Percentiles rank a stretch among this genome's conserved stretches.
These are phyloP conservation scores for Colletotrichum sp. DNA, from an alignment of 2,329 filamentous ascomycete genomes.

Conservation along the genomic window DNA sequence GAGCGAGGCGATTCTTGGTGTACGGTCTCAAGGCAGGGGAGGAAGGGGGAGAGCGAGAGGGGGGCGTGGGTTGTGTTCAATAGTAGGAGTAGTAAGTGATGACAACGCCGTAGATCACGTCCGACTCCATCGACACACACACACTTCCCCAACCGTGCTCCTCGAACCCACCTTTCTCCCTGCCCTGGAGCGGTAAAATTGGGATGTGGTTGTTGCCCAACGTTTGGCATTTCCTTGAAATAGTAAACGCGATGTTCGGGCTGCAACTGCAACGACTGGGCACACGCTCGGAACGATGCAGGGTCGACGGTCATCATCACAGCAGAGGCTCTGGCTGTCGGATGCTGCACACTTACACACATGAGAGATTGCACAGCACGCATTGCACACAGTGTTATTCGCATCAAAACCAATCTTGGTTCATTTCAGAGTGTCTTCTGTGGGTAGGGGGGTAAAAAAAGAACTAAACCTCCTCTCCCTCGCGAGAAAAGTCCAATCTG, in stretches of 20 bases:
- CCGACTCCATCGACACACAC: background rate
- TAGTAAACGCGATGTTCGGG: background rate
- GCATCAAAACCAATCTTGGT: background rate
- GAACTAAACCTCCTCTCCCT: background rate
- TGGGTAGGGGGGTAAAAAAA: background rate
- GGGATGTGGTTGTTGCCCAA: background rate
- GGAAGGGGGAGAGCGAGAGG: background rate
- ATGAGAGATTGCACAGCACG: background rate
- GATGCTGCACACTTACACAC: background rate
- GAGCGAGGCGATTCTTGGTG: background rate
- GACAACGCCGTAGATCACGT: background rate
- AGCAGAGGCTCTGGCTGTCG: background rate
- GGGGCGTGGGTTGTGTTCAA: background rate
- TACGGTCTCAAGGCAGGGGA: background rate
- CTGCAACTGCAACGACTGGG: background rate
- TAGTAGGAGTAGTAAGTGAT: background rate
- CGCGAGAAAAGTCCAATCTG: constrained; percentile 19
- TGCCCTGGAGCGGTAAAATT: background rate
- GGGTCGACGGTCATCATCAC: background rate
- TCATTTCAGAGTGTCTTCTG: background rate
- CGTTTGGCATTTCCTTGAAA: background rate
- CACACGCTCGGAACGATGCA: background rate
- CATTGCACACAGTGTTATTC: background rate
- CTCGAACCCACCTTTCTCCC: background rate
- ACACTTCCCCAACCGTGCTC: constrained; percentile 4